A percentile compares a stretch with the other conserved stretches of the same genome.
phyloP scores from a whole-genome alignment of 805 yeast genomes.

The Yarrowia keelungensis region DNA sequence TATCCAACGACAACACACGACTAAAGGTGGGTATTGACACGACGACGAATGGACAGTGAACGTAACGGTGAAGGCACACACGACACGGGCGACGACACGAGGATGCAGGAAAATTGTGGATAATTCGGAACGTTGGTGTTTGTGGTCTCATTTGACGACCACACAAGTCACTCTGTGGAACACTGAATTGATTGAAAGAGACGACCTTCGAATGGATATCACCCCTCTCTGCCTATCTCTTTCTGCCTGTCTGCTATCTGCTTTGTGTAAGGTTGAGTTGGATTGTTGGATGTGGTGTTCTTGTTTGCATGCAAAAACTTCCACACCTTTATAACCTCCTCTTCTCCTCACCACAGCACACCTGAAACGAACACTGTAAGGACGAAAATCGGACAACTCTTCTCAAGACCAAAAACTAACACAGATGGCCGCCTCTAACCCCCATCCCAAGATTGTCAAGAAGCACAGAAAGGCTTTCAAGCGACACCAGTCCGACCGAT shows the following conservation, averaged over 20 bases:
- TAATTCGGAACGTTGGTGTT: too few species aligned
- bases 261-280: constrained; percentile 1
- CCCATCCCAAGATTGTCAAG: constrained; percentile 99
- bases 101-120: not conserved
- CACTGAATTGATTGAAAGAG: not conserved
- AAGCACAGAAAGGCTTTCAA: constrained; percentile 98
- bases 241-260: not conserved
- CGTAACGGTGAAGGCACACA: constrained; percentile 24
- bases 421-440: constrained; percentile 93
- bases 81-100: constrained; percentile 25
- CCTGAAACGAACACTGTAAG: constrained; percentile 12
- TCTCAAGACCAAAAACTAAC: constrained; percentile 14
- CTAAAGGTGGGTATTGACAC: constrained; percentile 38
- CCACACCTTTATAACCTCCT: not conserved
- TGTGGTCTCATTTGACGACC: too few species aligned
- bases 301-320: constrained; percentile 10
- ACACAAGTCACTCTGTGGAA: too few species aligned
- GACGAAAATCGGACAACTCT: not conserved
- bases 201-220: too few species aligned
- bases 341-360: not conserved
- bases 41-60: constrained; percentile 18
- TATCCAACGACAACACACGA: constrained; percentile 39
- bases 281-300: not conserved
- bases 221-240: not conserved
- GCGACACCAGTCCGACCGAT: constrained; percentile 99